Evolutionary conservation across 2,329 filamentous ascomycete species (phyloP).

Genomic region (Helotiales sp.): DNA sequence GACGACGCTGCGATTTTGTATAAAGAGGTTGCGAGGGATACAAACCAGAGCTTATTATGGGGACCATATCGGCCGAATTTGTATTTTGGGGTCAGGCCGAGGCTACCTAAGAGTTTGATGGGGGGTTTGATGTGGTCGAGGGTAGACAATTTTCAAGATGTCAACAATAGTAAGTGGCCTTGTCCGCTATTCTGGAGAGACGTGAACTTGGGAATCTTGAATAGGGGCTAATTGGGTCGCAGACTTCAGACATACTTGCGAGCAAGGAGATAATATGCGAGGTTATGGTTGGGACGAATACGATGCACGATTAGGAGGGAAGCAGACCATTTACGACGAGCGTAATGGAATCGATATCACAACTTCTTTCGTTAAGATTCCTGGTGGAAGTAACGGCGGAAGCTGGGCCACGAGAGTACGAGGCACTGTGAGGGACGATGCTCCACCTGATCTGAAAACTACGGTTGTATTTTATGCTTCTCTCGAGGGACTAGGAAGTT

Average conservation of each 20-base stretch:
- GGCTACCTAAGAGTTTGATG: slow-evolving; percentile 77
- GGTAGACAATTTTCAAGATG: slow-evolving; percentile 73
- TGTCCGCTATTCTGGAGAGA: not conserved
- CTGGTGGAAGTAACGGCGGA: slow-evolving; percentile 80
- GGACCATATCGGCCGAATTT: slow-evolving; percentile 92
- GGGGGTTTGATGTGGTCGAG: slow-evolving; percentile 87
- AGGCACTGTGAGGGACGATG: slow-evolving; percentile 73
- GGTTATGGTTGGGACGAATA: slow-evolving; percentile 99
- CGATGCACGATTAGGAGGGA: slow-evolving; percentile 82
- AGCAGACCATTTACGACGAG: slow-evolving; percentile 87
- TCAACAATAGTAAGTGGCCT: slow-evolving; percentile 68
- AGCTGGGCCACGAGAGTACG: slow-evolving; percentile 91
- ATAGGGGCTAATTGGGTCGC: slow-evolving; percentile 20
- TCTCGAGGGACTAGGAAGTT: slow-evolving; percentile 71
- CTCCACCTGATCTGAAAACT: slow-evolving; percentile 66
- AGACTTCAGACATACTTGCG: slow-evolving; percentile 93
- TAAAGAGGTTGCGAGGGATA: slow-evolving; percentile 40
- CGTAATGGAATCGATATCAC: slow-evolving; percentile 87
- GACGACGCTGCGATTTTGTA: slow-evolving; percentile 31
- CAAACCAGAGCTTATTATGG: slow-evolving; percentile 90
- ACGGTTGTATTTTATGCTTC: slow-evolving; percentile 80
- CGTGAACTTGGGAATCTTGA: not conserved
- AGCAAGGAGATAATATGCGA: slow-evolving; percentile 89
- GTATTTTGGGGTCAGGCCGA: slow-evolving; percentile 87
- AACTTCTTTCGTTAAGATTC: slow-evolving; percentile 90